These are phyloP conservation scores for Mallotus japonicus DNA, from an alignment of 441 rosid species.

Conservation along the genomic window DNA sequence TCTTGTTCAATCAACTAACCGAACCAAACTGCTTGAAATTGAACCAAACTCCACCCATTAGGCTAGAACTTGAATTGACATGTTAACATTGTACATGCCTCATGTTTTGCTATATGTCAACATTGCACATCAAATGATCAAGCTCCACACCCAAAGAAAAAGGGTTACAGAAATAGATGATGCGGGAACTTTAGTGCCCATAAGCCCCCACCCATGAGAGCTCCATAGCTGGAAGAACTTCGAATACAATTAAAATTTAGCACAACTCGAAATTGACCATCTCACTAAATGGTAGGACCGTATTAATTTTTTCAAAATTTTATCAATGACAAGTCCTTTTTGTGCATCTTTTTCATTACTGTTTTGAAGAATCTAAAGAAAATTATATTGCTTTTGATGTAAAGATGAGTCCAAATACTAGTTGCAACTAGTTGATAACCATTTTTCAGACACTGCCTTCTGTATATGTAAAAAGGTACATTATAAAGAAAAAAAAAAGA, in stretches of 20 bases:
- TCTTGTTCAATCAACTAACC: neutral
- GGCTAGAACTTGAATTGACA: neutral
- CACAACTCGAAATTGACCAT: neutral
- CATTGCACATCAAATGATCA: neutral
- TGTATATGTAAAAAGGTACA: too few species aligned
- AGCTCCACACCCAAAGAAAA: neutral
- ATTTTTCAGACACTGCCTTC: neutral
- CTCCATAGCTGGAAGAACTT: neutral
- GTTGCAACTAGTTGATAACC: neutral
- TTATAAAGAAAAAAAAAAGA: neutral
- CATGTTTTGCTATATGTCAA: neutral
- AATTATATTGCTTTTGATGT: neutral
- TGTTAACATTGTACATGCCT: neutral
- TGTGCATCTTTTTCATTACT: neutral
- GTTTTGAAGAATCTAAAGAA: neutral
- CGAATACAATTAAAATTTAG: neutral
- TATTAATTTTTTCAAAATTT: neutral
- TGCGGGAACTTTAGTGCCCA: neutral
- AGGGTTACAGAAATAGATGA: neutral
- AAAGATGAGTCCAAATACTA: neutral
- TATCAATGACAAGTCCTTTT: constrained; percentile 7
- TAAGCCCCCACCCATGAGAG: neutral
- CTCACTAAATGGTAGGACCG: neutral
- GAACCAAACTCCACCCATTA: neutral
- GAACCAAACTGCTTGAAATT: too few species aligned